Conservation (phyloP, 768 basidiomycete species). For the Phallus indusiatus region DNA sequence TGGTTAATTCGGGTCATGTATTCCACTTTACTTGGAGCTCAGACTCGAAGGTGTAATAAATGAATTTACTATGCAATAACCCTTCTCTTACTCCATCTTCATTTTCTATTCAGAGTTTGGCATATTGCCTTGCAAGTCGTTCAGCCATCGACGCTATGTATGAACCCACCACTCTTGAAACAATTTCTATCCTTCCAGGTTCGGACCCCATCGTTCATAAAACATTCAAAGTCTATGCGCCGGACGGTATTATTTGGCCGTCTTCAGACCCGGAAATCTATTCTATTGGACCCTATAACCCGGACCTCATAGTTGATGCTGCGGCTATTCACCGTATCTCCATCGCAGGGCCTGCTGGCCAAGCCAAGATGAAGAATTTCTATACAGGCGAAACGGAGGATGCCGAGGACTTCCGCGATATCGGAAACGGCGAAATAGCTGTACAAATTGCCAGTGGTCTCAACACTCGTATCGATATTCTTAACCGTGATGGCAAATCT, state of each 20-base stretch:
- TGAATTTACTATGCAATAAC: too few relatives aligned
- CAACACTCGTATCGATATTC: constrained; percentile 9
- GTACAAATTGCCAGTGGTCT: constrained; percentile 3
- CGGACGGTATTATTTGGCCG: background rate
- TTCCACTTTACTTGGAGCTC: background rate
- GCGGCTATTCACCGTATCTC: background rate
- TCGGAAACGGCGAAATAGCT: constrained; percentile 1
- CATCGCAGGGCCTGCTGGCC: background rate
- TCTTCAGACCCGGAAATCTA: background rate
- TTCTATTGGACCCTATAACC: background rate
- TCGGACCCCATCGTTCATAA: background rate
- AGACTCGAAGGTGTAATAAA: background rate
- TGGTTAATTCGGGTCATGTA: constrained; percentile 1
- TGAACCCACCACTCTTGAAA: background rate
- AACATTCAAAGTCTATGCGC: background rate
- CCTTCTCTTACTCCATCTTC: too few relatives aligned
- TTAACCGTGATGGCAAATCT: constrained; percentile 2
- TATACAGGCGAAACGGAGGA: constrained; percentile 1
- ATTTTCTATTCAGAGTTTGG: background rate
- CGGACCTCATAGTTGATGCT: background rate
- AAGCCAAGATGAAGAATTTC: background rate
- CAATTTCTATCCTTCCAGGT: background rate
- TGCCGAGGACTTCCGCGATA: background rate
- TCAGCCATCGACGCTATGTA: constrained; percentile 1
- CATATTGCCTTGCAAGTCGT: background rate